Evolutionary conservation across 371 early-diverging fungal genomes (phyloP), one percentile per base, ranked within the genome.

Genomic region (Sporodiniella umbellata): DNA sequence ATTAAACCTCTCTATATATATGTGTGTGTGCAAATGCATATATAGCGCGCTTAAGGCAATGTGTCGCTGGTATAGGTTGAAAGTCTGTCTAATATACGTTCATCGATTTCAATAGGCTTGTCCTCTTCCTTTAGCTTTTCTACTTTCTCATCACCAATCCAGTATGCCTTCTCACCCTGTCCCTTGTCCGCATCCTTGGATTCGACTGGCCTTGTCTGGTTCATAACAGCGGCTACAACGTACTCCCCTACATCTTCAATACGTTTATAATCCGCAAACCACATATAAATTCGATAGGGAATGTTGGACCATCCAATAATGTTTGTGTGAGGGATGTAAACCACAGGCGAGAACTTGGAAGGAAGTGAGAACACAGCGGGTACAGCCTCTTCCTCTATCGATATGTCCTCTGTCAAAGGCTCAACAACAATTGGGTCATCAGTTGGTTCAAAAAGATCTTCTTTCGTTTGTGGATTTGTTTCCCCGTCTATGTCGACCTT

Each of bases 261-360:
- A 40, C 80, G 74, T 33, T 78, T 72, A 33, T 81, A 78, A 42
- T 81, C 81, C 42, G 78, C 75, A 53, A 76, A 68, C 65, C 81
- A 80, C 51, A 78, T 72, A 58, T 70, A 81, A 26, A 84, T 37
- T 56, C 83, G 72, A 47, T 81, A 76, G 31, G 81, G 84, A 45
- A 83, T 68, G 51, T 83, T 84, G 25, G 64, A 62, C 84, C 84
- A 83, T 30, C 86, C 86, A 53, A 78, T 78, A 40, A 83, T 69
- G 55, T 86, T 86, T 45, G 80, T 69, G 52, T 81, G 83, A 24
- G 80, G 84, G 44, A 86, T 69, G 53, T 82, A 86, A 47, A 81
- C 79, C n/a, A 86, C 58, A 33, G 84, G 76, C 17, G 79, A 75
- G 12, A 84, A 56, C 7, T 69, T 64, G 8, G 79, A 55, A 18